Evolutionary conservation across 805 yeast species (phyloP).

Genomic region (Cyberlindnera japonica): DNA sequence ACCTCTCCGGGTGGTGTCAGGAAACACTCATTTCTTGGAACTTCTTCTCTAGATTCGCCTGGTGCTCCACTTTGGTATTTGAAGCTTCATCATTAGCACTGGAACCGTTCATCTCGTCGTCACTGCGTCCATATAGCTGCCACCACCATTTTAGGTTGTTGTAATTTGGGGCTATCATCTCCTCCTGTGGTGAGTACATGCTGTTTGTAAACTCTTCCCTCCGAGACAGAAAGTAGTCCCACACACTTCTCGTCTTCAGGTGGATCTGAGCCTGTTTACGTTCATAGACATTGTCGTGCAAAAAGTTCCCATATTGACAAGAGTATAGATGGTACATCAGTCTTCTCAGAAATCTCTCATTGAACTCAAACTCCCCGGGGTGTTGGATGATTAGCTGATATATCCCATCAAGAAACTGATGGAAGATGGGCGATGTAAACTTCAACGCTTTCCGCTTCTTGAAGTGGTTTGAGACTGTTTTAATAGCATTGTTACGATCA

Average conservation of each 20-base stretch:
- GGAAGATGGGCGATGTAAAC: slow-evolving; percentile 86
- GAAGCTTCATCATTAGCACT: background rate
- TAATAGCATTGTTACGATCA: slow-evolving; percentile 37
- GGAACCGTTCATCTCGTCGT: slow-evolving; percentile 55
- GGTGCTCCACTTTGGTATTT: background rate
- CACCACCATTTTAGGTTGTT: slow-evolving; percentile 82
- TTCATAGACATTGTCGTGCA: slow-evolving; percentile 72
- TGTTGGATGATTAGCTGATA: slow-evolving; percentile 72
- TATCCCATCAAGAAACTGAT: slow-evolving; percentile 87
- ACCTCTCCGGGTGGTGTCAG: background rate
- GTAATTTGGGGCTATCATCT: slow-evolving; percentile 53
- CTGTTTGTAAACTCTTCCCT: slow-evolving; percentile 62
- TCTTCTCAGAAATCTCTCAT: slow-evolving; percentile 81
- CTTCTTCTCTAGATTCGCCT: slow-evolving; percentile 1
- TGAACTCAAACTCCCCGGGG: slow-evolving; percentile 77
- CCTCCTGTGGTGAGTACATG: slow-evolving; percentile 33
- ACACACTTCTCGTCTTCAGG: slow-evolving; percentile 68
- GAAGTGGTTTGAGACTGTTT: slow-evolving; percentile 42
- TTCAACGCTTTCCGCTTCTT: slow-evolving; percentile 48
- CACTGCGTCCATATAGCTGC: slow-evolving; percentile 73
- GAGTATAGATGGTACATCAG: slow-evolving; percentile 85
- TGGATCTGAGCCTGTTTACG: slow-evolving; percentile 36
- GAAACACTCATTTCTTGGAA: slow-evolving; percentile 21
- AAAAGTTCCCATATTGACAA: slow-evolving; percentile 91
- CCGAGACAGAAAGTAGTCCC: slow-evolving; percentile 90